phyloP scores from a whole-genome alignment of 2,329 filamentous ascomycete genomes.

The Penicillium freii region DNA sequence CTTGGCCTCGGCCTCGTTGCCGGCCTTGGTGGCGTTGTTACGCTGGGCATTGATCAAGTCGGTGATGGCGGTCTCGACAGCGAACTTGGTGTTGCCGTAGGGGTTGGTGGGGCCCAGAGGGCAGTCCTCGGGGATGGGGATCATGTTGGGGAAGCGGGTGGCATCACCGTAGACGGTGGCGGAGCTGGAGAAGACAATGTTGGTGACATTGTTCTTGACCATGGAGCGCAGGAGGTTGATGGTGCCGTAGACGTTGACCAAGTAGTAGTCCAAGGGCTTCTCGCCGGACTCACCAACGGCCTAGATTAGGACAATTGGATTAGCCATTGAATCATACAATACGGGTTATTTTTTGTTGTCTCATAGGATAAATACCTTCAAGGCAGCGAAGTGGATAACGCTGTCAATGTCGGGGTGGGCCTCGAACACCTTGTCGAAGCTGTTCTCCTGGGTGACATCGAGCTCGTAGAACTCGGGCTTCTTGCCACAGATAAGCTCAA shows the following conservation, averaged over 20 bases:
- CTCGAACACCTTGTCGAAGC: constrained; percentile 80
- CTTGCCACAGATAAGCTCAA: constrained; percentile 89
- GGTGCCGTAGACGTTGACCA: constrained; percentile 92
- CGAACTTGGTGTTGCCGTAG: constrained; percentile 94
- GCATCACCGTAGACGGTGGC: constrained; percentile 98
- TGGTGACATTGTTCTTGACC: constrained; percentile 84
- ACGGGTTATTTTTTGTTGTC: not conserved
- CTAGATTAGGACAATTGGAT: constrained; percentile 45
- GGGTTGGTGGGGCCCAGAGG: constrained; percentile 96
- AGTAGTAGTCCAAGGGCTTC: constrained; percentile 95
- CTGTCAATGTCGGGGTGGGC: constrained; percentile 93
- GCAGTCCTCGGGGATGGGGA: constrained; percentile 95
- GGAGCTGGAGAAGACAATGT: constrained; percentile 98
- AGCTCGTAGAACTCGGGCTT: constrained; percentile 78
- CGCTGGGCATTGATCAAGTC: constrained; percentile 87
- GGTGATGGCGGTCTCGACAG: constrained; percentile 86
- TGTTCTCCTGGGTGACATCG: constrained; percentile 83
- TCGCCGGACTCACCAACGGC: constrained; percentile 93
- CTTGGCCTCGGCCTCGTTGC: constrained; percentile 64
- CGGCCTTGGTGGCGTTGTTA: constrained; percentile 74
- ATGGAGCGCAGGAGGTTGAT: constrained; percentile 83
- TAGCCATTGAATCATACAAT: not conserved
- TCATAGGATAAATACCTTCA: constrained; percentile 64
- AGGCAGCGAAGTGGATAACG: constrained; percentile 96
- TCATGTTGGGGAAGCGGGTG: constrained; percentile 95